These are phyloP conservation scores for Mimosa pudica DNA, from an alignment of 306 rosid genomes.

Conservation along the genomic window DNA sequence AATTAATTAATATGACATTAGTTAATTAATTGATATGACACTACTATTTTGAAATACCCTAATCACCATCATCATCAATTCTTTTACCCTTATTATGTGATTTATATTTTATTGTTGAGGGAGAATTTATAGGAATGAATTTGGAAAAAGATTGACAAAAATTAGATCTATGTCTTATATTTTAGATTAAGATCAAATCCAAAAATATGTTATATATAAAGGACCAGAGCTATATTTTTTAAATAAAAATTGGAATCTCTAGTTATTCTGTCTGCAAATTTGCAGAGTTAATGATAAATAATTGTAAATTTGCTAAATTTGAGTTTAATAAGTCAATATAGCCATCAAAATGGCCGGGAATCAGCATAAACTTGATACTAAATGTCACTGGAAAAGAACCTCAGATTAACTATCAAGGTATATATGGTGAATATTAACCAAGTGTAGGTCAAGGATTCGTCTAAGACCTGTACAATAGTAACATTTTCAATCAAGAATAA, in stretches of 20 bases:
- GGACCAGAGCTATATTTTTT: background rate
- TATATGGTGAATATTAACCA: slow-evolving; percentile 49
- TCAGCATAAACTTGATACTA: background rate
- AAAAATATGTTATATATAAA: too few relatives aligned
- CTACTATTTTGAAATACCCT: too few relatives aligned
- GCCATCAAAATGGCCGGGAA: background rate
- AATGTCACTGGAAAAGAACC: background rate
- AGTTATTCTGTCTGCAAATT: background rate
- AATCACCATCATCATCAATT: too few relatives aligned
- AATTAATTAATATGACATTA: too few relatives aligned
- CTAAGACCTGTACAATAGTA: slow-evolving; percentile 13
- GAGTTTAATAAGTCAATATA: background rate
- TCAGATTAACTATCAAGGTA: slow-evolving; percentile 50
- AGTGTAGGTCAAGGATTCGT: slow-evolving; percentile 10
- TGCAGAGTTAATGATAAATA: background rate
- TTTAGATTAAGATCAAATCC: too few relatives aligned
- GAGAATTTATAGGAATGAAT: too few relatives aligned
- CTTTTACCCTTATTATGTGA: too few relatives aligned
- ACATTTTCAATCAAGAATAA: background rate
- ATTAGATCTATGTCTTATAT: too few relatives aligned
- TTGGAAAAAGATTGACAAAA: too few relatives aligned
- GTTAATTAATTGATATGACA: too few relatives aligned
- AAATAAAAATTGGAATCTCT: background rate
- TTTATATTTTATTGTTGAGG: too few relatives aligned
- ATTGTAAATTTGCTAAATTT: background rate